Percentiles rank a stretch among this genome's conserved stretches.
Conservation (phyloP, 116 monocot species). For the Iris pallida region DNA sequence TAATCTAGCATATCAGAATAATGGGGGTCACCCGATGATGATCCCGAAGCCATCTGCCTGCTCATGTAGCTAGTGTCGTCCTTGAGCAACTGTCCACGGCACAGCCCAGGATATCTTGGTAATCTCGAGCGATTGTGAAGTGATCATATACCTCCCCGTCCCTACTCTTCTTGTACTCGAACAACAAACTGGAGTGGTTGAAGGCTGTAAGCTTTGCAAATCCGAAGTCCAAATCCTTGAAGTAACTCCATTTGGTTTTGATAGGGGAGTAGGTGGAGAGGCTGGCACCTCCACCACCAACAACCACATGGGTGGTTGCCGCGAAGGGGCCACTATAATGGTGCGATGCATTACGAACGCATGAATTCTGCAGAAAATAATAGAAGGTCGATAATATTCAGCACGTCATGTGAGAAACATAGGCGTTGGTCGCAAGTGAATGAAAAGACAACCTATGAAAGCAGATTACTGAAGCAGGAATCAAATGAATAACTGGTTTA, state of each 20-base stretch:
- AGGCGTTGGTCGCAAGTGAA: background rate
- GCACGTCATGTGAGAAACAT: background rate
- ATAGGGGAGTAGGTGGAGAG: constrained; percentile 41
- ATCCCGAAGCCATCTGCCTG: background rate
- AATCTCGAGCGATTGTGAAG: constrained; percentile 76
- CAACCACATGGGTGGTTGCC: constrained; percentile 88
- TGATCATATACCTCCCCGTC: constrained; percentile 73
- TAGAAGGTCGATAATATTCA: background rate
- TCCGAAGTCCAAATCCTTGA: constrained; percentile 57
- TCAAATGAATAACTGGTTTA: background rate
- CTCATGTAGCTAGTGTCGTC: constrained; percentile 68
- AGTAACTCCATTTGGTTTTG: constrained; percentile 56
- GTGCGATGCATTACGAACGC: constrained; percentile 36
- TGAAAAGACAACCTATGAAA: background rate
- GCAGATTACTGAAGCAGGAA: background rate
- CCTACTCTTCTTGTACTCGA: constrained; percentile 87
- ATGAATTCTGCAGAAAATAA: constrained; percentile 22
- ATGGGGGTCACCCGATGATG: no score
- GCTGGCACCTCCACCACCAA: constrained; percentile 71
- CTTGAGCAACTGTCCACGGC: constrained; percentile 64
- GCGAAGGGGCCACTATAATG: constrained; percentile 53
- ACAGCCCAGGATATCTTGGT: constrained; percentile 72
- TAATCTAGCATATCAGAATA: no score
- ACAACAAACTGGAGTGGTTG: constrained; percentile 54
- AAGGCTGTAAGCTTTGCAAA: constrained; percentile 78